Evolutionary conservation across 164 flowering plant genomes (phyloP), one percentile per base, ranked within the genome.

Genomic region (Sedum album): DNA sequence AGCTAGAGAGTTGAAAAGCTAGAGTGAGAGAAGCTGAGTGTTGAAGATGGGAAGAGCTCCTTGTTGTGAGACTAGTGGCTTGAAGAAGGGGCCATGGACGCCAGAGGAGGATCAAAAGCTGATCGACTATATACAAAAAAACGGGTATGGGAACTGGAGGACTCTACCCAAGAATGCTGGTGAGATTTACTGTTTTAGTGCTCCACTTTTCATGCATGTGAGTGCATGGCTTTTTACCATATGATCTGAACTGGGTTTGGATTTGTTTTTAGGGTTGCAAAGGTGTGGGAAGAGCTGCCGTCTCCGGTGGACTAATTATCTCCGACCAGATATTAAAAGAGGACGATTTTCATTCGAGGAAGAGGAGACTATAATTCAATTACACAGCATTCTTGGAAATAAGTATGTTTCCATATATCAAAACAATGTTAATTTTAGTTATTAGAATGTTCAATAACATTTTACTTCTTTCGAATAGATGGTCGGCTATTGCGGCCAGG

Each of bases 1-100:
- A 35, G 39, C 26, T 38, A 17, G 0, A 33, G 39, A 64, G 42
- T 38, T 64, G 23, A 25, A 49, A 20, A 31, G 21, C 66, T 64
- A 64, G 66, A n/a, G 42, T 2, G 46, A 65, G 13, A 33, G 67
- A 25, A 61, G 17, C 0, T 64, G 11, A 5, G 2, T 5, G 42
- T 35, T 36, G 67, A 65, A 21, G 6, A 65, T 94, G 98, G 98
- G 98, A 57, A 89, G 97, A 84, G 70, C 89, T 61, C 98, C 98
- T 48, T 90, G 98, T 69, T 90, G 96, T 74, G 96, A 90, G 7
- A 87, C 86, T 72, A 81, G 82, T 79, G 98, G 98, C 2, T 74
- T 93, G 25, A 93, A 90, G 76, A 93, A 86, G 66, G 98, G 98
- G 3, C 98, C 98, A 26, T 93, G 98, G 98, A 84, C 95, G 6